These are phyloP conservation scores for Wakefieldia striispora DNA, from an alignment of 768 basidiomycete genomes.

Conservation along the genomic window DNA sequence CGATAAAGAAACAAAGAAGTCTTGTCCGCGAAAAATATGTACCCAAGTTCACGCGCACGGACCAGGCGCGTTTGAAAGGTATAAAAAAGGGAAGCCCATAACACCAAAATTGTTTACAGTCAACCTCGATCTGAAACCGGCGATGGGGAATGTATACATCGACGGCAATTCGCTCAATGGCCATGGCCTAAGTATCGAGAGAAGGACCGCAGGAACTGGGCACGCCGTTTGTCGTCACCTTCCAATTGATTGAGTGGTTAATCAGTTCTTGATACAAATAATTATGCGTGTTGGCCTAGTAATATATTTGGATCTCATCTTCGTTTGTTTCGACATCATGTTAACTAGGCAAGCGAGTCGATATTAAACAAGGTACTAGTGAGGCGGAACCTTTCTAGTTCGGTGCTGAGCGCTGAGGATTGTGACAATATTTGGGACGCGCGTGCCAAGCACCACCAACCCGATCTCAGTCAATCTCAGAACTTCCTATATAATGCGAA, in stretches of 20 bases:
- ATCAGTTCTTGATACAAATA: slow-evolving; percentile 62
- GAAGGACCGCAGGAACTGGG: slow-evolving; percentile 54
- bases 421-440: too few relatives aligned
- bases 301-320: too few relatives aligned
- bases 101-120: slow-evolving; percentile 33
- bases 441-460: too few relatives aligned
- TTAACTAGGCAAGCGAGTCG: background rate
- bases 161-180: slow-evolving; percentile 20
- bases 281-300: background rate
- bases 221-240: slow-evolving; percentile 57
- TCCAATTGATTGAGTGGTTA: slow-evolving; percentile 56
- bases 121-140: slow-evolving; percentile 40
- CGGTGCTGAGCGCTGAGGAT: too few relatives aligned
- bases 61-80: slow-evolving; percentile 34
- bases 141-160: slow-evolving; percentile 26
- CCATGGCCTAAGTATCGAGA: slow-evolving; percentile 43
- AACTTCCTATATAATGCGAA: background rate
- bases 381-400: background rate
- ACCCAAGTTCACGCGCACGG: slow-evolving; percentile 46
- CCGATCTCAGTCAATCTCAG: background rate
- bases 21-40: slow-evolving; percentile 1
- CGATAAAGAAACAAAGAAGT: slow-evolving; percentile 33
- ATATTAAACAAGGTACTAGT: background rate
- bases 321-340: background rate
- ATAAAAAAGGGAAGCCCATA: slow-evolving; percentile 28